Evolutionary conservation across 768 basidiomycete genomes (phyloP).

Genomic region (Boletus huronensis): DNA sequence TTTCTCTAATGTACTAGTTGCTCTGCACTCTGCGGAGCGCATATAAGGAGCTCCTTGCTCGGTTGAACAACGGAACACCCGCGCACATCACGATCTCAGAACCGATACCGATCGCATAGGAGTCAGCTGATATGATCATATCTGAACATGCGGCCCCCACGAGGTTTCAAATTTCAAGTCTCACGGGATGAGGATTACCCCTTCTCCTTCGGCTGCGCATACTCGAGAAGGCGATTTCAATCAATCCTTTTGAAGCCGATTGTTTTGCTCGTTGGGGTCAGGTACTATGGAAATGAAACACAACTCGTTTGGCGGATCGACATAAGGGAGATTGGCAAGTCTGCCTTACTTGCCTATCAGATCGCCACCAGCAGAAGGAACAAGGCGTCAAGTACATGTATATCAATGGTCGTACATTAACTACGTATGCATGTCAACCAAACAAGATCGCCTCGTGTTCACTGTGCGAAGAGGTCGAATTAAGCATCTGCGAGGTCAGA

Average conservation of each 20-base stretch:
- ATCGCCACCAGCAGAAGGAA: background rate
- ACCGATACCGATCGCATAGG: slow-evolving; percentile 1
- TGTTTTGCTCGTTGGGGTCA: background rate
- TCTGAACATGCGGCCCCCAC: slow-evolving; percentile 24
- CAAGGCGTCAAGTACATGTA: background rate
- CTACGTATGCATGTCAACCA: background rate
- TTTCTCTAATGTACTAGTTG: no score
- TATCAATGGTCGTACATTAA: slow-evolving; percentile 3
- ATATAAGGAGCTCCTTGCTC: slow-evolving; percentile 6
- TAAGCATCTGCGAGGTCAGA: slow-evolving; percentile 24
- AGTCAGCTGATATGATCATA: slow-evolving; percentile 21
- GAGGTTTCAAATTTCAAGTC: slow-evolving; percentile 21
- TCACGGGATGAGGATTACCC: slow-evolving; percentile 9
- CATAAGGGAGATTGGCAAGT: background rate
- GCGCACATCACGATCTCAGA: slow-evolving; percentile 1
- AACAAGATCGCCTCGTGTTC: background rate
- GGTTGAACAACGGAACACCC: background rate
- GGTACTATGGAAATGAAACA: background rate
- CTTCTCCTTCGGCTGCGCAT: slow-evolving; percentile 3
- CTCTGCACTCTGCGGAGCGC: background rate
- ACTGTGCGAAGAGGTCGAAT: slow-evolving; percentile 9
- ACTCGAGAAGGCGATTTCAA: background rate
- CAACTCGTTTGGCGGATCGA: background rate
- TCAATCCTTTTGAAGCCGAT: slow-evolving; percentile 16
- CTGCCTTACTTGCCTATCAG: background rate